Percentiles rank a stretch among this genome's conserved stretches.
Conservation (phyloP, 108 stramenopile genomes). For the Cyclotella sp. region DNA sequence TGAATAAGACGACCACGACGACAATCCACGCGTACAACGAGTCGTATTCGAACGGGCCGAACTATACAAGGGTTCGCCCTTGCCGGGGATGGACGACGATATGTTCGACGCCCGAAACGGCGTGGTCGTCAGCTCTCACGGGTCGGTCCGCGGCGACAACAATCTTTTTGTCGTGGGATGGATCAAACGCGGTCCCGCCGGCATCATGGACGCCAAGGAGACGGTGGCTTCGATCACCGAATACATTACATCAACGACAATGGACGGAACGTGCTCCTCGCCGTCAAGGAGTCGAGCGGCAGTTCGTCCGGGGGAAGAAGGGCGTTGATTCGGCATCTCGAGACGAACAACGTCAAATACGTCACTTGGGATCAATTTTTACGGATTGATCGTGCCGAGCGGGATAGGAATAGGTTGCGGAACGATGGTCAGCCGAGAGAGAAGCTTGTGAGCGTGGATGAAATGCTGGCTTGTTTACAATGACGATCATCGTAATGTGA, state of each 20-base stretch:
- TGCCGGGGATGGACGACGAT: conserved; percentile 71
- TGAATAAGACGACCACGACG: too few relatives aligned
- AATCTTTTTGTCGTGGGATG: conserved; percentile 95
- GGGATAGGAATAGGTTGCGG: conserved; percentile 39
- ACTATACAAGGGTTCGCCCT: conserved; percentile 88
- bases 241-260: conserved; percentile 51
- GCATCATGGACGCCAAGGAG: conserved; percentile 93
- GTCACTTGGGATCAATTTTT: conserved; percentile 73
- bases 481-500: too few relatives aligned
- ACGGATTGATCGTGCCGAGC: conserved; percentile 66
- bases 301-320: background rate
- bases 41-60: conserved; percentile 82
- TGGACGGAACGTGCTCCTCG: background rate
- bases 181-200: conserved; percentile 96
- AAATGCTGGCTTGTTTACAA: conserved; percentile 42
- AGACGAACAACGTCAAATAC: conserved; percentile 33
- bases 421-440: conserved; percentile 62
- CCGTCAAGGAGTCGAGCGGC: background rate
- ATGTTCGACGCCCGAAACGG: conserved; percentile 72
- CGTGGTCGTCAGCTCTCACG: conserved; percentile 68
- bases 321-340: conserved; percentile 48
- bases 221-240: conserved; percentile 87
- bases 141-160: conserved; percentile 68
- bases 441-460: conserved; percentile 57
- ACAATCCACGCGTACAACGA: conserved; percentile 49